Base-by-base conservation (phyloP, 2,329 filamentous ascomycete genomes). In the Massarina eburnea region DNA sequence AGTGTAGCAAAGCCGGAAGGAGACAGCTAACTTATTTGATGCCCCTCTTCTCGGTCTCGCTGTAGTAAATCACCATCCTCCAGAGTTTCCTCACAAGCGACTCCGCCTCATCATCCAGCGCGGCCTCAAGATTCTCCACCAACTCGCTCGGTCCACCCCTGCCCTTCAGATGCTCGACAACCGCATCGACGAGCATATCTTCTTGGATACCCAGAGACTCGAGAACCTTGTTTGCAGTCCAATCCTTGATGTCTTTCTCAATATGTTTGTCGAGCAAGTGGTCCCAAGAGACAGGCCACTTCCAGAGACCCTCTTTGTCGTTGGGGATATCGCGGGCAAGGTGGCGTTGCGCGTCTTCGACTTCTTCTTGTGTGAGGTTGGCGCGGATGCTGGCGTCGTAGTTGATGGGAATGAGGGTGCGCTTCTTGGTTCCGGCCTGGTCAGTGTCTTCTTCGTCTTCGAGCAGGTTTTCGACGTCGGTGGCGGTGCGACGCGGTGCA, bases 21-120 rank as follows among this genome's bases (percentile, higher is more conserved):
- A 30, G 27, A 14, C 27, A 30, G 29, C 18, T 4, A 9, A 18
- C 24, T 52, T 55, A 68, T 46, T 67, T 68, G 48, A 96, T 76
- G 2, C 91, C 91, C 52, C 91, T 79, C 76, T 94, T 95, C 79
- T 96, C 92, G 63, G 87, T 89, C 72, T 97, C 92, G 5, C 89
- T 94, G 63, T 92, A 96, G 82, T 96, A 97, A 62, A 97, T 95
- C 46, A 96, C 85, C 90, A 97, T 95, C 40, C 92, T 84, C 94
- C 94, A 99, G 27, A 99, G 80, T 75, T 96, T 97, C 81, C 90
- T 95, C 39, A 97, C 91, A 56, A 99, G 75, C 20, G 89, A 86
- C 70, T 96, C 91, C 9, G 91, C 91, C 66, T 97, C 94, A 64
- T 99, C 94, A 65, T 96, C 94, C 52, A 99, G 78, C 34, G 90